Evolutionary conservation across 2,329 filamentous ascomycete genomes (phyloP).

Genomic region (Sclerotiophoma versabilis): DNA sequence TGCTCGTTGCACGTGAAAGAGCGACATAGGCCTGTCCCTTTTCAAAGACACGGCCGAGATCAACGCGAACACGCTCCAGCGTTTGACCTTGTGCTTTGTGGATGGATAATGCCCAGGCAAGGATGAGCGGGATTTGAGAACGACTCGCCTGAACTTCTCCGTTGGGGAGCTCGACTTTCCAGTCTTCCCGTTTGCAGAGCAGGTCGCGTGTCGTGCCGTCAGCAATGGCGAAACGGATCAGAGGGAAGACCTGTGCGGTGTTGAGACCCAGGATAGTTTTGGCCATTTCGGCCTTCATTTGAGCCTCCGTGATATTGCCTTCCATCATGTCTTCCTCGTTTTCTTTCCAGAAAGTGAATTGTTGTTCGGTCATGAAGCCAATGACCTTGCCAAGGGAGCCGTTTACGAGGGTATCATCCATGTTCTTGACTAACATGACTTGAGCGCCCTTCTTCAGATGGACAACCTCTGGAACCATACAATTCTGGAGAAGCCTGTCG

Average conservation of each 20-base stretch:
- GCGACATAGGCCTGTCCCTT: conserved; percentile 98
- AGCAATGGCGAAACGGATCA: conserved; percentile 82
- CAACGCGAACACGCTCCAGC: conserved; percentile 90
- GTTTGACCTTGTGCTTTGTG: conserved; percentile 98
- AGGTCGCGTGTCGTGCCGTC: conserved; percentile 80
- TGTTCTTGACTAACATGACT: conserved; percentile 99
- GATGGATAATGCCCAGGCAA: conserved; percentile 96
- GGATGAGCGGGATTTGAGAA: conserved; percentile 77
- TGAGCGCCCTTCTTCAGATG: conserved; percentile 90
- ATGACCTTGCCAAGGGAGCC: conserved; percentile 88
- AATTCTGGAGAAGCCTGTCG: conserved; percentile 82
- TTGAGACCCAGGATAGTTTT: conserved; percentile 57
- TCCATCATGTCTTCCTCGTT: conserved; percentile 65
- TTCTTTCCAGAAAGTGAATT: conserved; percentile 64
- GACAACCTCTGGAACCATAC: conserved; percentile 87
- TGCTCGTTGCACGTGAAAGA: conserved; percentile 87
- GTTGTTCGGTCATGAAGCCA: conserved; percentile 76
- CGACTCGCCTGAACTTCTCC: conserved; percentile 92
- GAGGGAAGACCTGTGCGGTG: conserved; percentile 71
- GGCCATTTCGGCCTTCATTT: conserved; percentile 55
- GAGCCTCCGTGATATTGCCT: conserved; percentile 52
- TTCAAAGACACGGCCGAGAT: conserved; percentile 90
- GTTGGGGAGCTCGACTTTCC: conserved; percentile 97
- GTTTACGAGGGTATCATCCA: conserved; percentile 93
- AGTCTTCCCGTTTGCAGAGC: conserved; percentile 84